Evolutionary conservation across 148 eudicot species (phyloP), one percentile per base, ranked within the genome.

Genomic region (Chenopodium album): DNA sequence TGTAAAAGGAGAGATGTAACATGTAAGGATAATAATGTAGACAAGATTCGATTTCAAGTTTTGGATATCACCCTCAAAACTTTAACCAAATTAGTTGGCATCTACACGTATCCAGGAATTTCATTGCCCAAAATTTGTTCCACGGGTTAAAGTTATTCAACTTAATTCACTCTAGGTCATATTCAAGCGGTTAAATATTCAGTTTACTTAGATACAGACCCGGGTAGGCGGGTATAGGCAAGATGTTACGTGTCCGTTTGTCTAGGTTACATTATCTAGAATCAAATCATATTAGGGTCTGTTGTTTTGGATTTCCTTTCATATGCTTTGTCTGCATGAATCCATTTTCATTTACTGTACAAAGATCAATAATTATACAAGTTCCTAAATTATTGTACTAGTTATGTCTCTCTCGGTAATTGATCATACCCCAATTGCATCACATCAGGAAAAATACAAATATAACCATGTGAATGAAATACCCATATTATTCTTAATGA

Each of bases 401-500:
- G 56, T 19, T 48, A 7, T 73, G 60, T 73, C 32, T 9, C 28
- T 71, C 19, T 71, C 37, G 20, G 50, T 71, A 20, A 71, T 44
- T 19, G 76, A 47, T 73, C 59, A 23, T 73, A 41, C 23, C 11
- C 9, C 60, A 47, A 47, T 10, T 73, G 32, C 76, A 73, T 47
- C 9, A 67, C 41, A 28, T 29, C 37, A 48, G 29, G 34, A 47
- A 46, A 73, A 48, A 41, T 17, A 73, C 76, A 73, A 73, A 73
- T 19, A 48, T 0, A 4, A 32, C 76, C 76, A 73, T 73, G 76
- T 73, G 76, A 47, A 47, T 12, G 37, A 8, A 22, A 48, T 73
- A 4, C 75, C 75, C 31, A 73, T 48, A 23, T 47, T 9, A 9
- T n/a, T 73, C 76, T 23, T 22, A 73, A 73, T 73, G 31, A 73